A percentile compares a stretch with the other conserved stretches of the same genome.
phyloP scores from a whole-genome alignment of 352 stramenopile species.

The Elongisporangium undulatum region DNA sequence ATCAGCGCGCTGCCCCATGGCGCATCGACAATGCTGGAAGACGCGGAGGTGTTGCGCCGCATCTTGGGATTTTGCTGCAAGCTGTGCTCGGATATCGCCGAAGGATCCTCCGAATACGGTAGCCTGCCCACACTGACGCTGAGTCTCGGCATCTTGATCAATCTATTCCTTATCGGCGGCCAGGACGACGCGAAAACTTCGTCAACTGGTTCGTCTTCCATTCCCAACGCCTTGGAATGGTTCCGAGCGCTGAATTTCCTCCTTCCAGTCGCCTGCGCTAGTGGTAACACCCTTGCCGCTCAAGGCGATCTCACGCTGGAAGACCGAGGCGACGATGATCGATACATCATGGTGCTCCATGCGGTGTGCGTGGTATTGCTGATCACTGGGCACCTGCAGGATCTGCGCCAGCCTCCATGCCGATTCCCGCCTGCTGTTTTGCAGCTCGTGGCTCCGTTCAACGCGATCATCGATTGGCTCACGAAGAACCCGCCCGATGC shows the following conservation, averaged over 20 bases:
- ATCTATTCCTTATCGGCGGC: slow-evolving; percentile 67
- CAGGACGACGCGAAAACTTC: slow-evolving; percentile 10
- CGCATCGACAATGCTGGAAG: slow-evolving; percentile 48
- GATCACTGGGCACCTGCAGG: slow-evolving; percentile 53
- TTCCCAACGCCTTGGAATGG: slow-evolving; percentile 63
- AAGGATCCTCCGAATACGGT: slow-evolving; percentile 37
- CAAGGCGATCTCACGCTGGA: slow-evolving; percentile 42
- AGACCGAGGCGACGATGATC: slow-evolving; percentile 66
- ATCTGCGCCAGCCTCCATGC: slow-evolving; percentile 36
- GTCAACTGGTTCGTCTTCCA: slow-evolving; percentile 6
- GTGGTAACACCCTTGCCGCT: slow-evolving; percentile 36
- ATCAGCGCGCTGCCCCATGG: slow-evolving; percentile 63
- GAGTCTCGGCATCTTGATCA: slow-evolving; percentile 73
- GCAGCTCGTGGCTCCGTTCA: slow-evolving; percentile 55
- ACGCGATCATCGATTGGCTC: slow-evolving; percentile 50
- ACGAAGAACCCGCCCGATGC: slow-evolving; percentile 45
- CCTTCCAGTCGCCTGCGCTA: slow-evolving; percentile 69
- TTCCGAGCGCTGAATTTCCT: slow-evolving; percentile 68
- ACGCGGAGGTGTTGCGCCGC: slow-evolving; percentile 53
- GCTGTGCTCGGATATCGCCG: slow-evolving; percentile 52
- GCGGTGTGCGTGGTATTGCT: slow-evolving; percentile 64
- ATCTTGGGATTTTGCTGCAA: slow-evolving; percentile 76
- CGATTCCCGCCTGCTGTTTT: slow-evolving; percentile 27
- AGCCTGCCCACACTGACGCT: slow-evolving; percentile 68
- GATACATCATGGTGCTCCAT: slow-evolving; percentile 77